A percentile compares a stretch with the other conserved stretches of the same genome.
These are phyloP conservation scores for Teunomyces aglyptinius DNA, from an alignment of 805 yeast genomes.

Conservation along the genomic window DNA sequence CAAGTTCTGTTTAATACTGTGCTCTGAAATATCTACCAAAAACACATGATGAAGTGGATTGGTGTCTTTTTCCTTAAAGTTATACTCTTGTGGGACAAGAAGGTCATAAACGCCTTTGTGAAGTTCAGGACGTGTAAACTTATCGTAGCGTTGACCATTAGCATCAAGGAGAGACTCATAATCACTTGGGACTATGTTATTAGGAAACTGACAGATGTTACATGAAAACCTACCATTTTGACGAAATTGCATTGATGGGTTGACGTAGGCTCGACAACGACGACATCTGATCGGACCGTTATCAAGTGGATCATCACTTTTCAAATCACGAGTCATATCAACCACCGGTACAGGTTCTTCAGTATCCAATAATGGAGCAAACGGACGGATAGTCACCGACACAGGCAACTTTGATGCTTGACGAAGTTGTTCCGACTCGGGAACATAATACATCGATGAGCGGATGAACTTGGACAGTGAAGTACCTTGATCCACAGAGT, in stretches of 20 bases:
- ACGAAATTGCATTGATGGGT: constrained; percentile 73
- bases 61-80: constrained; percentile 34
- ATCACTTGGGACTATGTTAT: constrained; percentile 65
- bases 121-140: constrained; percentile 68
- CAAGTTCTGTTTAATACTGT: constrained; percentile 56
- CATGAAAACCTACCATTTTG: constrained; percentile 68
- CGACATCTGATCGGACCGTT: constrained; percentile 83
- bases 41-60: constrained; percentile 65
- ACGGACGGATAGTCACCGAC: constrained; percentile 79
- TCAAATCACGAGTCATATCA: constrained; percentile 45
- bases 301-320: constrained; percentile 26
- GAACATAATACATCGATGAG: constrained; percentile 78
- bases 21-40: constrained; percentile 65
- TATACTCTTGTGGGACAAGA: constrained; percentile 71
- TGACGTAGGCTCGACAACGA: constrained; percentile 87
- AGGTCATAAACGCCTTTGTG: constrained; percentile 83
- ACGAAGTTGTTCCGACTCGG: constrained; percentile 68
- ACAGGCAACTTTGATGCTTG: constrained; percentile 73
- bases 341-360: constrained; percentile 66
- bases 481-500: constrained; percentile 77
- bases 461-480: constrained; percentile 79
- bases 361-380: constrained; percentile 56
- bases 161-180: constrained; percentile 63
- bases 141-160: constrained; percentile 62
- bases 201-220: constrained; percentile 76